Evolutionary conservation across 176 grass and related monocot species (phyloP).

Genomic region (Ensete ventricosum): DNA sequence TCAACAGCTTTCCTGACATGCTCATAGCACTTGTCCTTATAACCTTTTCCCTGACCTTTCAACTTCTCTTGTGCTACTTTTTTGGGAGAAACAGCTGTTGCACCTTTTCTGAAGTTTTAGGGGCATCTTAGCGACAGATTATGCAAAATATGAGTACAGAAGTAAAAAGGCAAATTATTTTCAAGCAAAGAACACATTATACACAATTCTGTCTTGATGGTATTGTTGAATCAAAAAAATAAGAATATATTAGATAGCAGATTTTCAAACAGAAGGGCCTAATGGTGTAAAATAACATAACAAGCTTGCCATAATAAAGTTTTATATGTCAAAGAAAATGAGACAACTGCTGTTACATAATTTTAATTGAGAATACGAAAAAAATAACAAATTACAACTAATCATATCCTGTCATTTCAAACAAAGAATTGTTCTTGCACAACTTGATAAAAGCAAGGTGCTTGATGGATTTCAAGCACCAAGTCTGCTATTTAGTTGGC

Average conservation of each 20-base stretch:
- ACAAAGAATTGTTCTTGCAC: not conserved
- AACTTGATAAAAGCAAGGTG: not conserved
- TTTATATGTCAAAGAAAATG: not conserved
- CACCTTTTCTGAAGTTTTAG: conserved; percentile 52
- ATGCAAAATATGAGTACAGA: not conserved
- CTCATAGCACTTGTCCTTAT: conserved; percentile 96
- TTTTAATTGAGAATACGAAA: not conserved
- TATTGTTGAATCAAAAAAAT: conserved; percentile 14
- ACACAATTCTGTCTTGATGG: not conserved
- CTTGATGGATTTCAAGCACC: not conserved
- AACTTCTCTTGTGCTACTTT: conserved; percentile 56
- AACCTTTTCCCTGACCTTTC: conserved; percentile 75
- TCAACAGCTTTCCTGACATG: conserved; percentile 86
- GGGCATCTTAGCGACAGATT: not conserved
- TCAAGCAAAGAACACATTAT: conserved; percentile 7
- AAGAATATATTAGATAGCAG: not conserved
- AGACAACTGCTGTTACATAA: not conserved
- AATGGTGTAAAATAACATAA: not conserved
- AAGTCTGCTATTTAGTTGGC: not conserved
- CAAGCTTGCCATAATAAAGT: not conserved
- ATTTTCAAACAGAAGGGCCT: not conserved
- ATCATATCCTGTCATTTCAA: not conserved
- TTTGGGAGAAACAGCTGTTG: conserved; percentile 49
- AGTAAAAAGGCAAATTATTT: not conserved
- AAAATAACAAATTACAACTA: not conserved